Evolutionary conservation across 108 stramenopile species (phyloP), one percentile per base, ranked within the genome.

Genomic region (Aurantiochytrium sp.): DNA sequence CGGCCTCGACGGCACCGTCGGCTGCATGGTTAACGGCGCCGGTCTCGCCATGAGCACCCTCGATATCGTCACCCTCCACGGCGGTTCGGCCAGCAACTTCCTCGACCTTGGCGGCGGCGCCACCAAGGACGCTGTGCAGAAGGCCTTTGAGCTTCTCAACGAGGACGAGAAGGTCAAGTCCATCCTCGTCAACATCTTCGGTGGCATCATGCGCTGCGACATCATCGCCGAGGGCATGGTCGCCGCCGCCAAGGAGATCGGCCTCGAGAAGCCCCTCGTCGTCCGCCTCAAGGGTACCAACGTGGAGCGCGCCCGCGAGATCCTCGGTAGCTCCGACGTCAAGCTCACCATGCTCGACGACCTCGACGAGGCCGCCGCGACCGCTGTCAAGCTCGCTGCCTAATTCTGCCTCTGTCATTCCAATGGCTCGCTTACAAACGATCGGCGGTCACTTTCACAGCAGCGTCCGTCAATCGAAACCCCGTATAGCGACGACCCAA

Each of bases 21-120:
- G 97, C 45, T 98, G 97, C 91, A 98, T 98, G 97, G 97, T 98
- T 53, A 98, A 98, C 89, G 97, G 97, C 54, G 97, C 97, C 15
- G 97, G 97, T 36, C 89, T 98, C 37, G 97, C 97, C 90, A 98
- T 98, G 97, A 85, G 94, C 69, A 98, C 97, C 55, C 96, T 98
- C 96, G 97, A 98, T 87, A 96, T 97, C 88, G 97, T 98, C 91
- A 93, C 95, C 85, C 93, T 97, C 89, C 94, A 95, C 92, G 97
- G 97, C 52, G 97, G 97, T 27, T 87, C 90, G 12, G 96, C 97
- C n/a, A 96, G 96, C 87, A 98, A 98, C 94, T 98, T 98, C 92
- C 93, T 98, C 87, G 97, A 98, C 89, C 96, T 98, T 39, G 96
- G 96, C 34, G 96, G 96, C 31, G 94, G 95, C 55, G 95, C 96